Conservation (phyloP, 352 stramenopile species). For the Phytophthora pisi region DNA sequence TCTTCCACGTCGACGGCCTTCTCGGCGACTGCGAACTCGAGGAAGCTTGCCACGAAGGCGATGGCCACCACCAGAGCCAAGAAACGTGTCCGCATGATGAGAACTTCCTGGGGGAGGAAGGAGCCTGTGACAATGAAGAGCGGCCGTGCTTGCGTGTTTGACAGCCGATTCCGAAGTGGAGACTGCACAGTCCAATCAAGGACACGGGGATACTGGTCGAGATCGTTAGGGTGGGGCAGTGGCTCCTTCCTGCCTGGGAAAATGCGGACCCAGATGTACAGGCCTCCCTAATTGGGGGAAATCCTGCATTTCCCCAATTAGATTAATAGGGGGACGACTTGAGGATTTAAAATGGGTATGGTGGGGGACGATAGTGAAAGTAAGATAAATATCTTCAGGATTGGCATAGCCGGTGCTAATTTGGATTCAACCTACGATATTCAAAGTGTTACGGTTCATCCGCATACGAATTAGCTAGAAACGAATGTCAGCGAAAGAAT, state of each 20-base stretch:
- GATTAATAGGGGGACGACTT: too few relatives aligned
- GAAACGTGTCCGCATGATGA: constrained; percentile 9
- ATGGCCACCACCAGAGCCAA: constrained; percentile 6
- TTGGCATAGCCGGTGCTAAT: too few relatives aligned
- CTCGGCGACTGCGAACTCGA: constrained; percentile 4
- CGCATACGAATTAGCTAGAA: too few relatives aligned
- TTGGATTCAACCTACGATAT: too few relatives aligned
- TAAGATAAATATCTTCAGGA: too few relatives aligned
- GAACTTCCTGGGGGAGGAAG: not conserved
- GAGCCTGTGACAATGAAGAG: not conserved
- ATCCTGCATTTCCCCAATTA: too few relatives aligned
- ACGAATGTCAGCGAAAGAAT: too few relatives aligned
- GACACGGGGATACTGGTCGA: constrained; percentile 10
- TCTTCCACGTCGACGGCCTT: not conserved
- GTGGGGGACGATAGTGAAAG: too few relatives aligned
- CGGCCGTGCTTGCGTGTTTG: not conserved
- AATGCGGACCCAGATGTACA: not conserved
- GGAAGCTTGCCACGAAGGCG: not conserved
- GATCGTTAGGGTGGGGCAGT: constrained; percentile 15
- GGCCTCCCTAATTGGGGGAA: too few relatives aligned
- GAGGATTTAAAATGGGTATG: too few relatives aligned
- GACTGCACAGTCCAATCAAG: constrained; percentile 5
- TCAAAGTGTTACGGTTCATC: too few relatives aligned
- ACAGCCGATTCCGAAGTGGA: constrained; percentile 17
- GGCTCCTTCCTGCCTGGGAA: not conserved